Percentiles rank a stretch among this genome's conserved stretches.
Conservation (phyloP, 352 stramenopile genomes). For the Sclerospora graminicola region DNA sequence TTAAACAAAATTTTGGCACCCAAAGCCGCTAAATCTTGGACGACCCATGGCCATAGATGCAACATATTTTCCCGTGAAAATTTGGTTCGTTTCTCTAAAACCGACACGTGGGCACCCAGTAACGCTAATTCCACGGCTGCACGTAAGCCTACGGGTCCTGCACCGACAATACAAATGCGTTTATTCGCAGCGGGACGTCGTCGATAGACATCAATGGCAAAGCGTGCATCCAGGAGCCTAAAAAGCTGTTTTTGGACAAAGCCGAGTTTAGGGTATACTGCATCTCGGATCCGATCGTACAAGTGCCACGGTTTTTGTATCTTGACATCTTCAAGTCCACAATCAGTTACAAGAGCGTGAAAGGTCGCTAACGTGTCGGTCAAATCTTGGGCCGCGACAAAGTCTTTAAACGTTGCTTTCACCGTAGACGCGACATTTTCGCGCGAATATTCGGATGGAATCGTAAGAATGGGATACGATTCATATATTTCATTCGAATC, state of each 20-base stretch:
- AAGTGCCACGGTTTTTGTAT: constrained; percentile 32
- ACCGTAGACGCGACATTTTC: constrained; percentile 6
- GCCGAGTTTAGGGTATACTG: constrained; percentile 32
- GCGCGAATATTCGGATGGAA: not conserved
- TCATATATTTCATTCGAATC: too few species aligned
- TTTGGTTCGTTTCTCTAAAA: constrained; percentile 63
- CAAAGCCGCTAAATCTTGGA: too few species aligned
- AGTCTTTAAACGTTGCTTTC: constrained; percentile 27
- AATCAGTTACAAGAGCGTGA: constrained; percentile 28
- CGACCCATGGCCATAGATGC: not conserved
- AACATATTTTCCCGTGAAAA: constrained; percentile 58
- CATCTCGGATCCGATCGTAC: constrained; percentile 41
- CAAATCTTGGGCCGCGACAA: constrained; percentile 39
- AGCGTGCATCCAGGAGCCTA: constrained; percentile 40
- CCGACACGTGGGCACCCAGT: constrained; percentile 46
- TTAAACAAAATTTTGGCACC: too few species aligned
- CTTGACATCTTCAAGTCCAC: constrained; percentile 26
- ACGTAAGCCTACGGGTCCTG: constrained; percentile 32
- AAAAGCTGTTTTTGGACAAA: constrained; percentile 64
- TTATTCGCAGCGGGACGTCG: constrained; percentile 30
- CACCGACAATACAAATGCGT: constrained; percentile 51
- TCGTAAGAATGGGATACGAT: too few species aligned
- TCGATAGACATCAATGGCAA: constrained; percentile 30
- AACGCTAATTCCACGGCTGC: constrained; percentile 54
- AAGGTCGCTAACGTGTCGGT: constrained; percentile 30